These are phyloP conservation scores for Yarrowia keelungensis DNA, from an alignment of 805 yeast genomes.

Conservation along the genomic window DNA sequence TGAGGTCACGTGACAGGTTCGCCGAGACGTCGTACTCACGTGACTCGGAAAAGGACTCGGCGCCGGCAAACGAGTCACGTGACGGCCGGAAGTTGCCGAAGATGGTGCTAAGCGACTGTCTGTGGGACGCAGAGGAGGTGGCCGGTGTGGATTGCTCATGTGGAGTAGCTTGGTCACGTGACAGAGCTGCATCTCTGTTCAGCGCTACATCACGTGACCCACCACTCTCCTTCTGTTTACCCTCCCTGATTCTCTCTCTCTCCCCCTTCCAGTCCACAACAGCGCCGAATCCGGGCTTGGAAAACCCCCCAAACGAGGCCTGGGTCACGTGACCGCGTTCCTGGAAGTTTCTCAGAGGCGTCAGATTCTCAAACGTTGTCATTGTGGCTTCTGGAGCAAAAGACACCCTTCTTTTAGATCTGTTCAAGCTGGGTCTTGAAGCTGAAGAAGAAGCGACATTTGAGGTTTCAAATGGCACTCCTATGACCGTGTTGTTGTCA, in stretches of 20 bases:
- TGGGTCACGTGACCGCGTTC: conserved; percentile 1
- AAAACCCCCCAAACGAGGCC: conserved; percentile 11
- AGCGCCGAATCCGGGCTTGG: conserved; percentile 11
- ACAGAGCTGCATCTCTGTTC: neutral
- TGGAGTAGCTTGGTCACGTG: neutral
- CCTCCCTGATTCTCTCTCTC: neutral
- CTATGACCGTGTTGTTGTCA: conserved; percentile 37
- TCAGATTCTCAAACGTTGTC: conserved; percentile 30
- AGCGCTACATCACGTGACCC: neutral
- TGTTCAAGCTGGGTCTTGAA: conserved; percentile 10
- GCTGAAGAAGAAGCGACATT: neutral
- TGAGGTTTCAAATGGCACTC: conserved; percentile 5
- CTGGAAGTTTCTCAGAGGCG: conserved; percentile 13
- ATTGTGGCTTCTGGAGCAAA: conserved; percentile 39
- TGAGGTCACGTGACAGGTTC: conserved; percentile 13
- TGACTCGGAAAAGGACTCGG: conserved; percentile 24
- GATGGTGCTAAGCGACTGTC: conserved; percentile 15
- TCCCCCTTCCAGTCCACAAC: conserved; percentile 24
- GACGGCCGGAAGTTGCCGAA: conserved; percentile 36
- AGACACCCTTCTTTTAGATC: conserved; percentile 10
- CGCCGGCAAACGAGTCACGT: conserved; percentile 11
- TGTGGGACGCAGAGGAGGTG: too few species aligned
- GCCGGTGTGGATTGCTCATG: too few species aligned
- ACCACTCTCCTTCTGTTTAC: neutral
- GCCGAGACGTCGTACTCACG: neutral